Percentiles rank a stretch among this genome's conserved stretches.
Conservation (phyloP, 148 eudicot genomes). For the Vaccinium macrocarpon region DNA sequence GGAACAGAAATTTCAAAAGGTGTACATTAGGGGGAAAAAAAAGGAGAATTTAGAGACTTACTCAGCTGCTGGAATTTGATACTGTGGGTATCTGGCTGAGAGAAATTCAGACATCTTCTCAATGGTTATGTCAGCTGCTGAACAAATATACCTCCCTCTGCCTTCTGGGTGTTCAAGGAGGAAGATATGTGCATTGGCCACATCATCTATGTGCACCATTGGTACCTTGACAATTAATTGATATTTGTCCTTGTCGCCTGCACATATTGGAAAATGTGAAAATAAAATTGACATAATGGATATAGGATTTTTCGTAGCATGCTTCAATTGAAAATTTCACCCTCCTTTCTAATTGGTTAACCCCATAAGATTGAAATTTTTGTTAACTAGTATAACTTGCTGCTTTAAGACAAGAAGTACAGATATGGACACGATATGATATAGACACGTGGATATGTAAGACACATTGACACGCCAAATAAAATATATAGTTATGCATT, state of each 20-base stretch:
- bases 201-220: conserved; percentile 26
- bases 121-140: conserved; percentile 3
- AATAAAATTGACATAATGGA: neutral
- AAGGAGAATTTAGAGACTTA: conserved; percentile 8
- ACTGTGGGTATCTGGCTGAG: conserved; percentile 21
- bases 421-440: too few species aligned
- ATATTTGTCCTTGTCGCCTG: neutral
- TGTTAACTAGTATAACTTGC: neutral
- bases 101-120: conserved; percentile 24
- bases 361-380: neutral
- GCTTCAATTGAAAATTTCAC: neutral
- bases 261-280: neutral
- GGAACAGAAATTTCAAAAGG: neutral
- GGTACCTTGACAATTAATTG: neutral
- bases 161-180: conserved; percentile 26
- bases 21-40: neutral
- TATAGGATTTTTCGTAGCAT: neutral
- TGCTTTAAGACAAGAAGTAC: neutral
- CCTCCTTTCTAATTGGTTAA: neutral
- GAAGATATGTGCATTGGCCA: conserved; percentile 20
- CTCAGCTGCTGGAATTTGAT: conserved; percentile 10
- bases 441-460: too few species aligned
- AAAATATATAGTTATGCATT: too few species aligned
- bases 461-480: too few species aligned
- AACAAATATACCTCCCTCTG: conserved; percentile 33